Evolutionary conservation across 2,329 filamentous ascomycete genomes (phyloP).

Genomic region (Aurifilum marmelostoma): DNA sequence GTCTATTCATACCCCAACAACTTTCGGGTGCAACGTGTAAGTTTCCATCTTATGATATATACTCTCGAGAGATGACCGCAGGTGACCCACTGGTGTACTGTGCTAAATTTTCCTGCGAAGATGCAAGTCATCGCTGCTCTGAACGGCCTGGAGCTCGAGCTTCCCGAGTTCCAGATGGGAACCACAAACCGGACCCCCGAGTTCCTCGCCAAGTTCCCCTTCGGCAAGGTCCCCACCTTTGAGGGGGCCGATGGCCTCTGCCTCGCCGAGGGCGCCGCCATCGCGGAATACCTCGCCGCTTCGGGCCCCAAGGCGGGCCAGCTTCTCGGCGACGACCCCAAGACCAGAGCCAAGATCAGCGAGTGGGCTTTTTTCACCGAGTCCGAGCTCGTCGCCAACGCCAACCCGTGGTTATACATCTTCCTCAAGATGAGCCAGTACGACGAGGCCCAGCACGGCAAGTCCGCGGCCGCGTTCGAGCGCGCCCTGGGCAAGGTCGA

Average conservation of each 20-base stretch:
- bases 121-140: conserved; percentile 41
- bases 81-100: background rate
- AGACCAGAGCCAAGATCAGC: conserved; percentile 46
- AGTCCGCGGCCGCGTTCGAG: conserved; percentile 30
- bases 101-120: conserved; percentile 34
- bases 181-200: conserved; percentile 48
- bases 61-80: background rate
- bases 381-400: conserved; percentile 38
- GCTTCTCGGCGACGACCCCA: conserved; percentile 47
- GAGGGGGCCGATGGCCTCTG: conserved; percentile 51
- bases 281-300: conserved; percentile 50
- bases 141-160: conserved; percentile 44
- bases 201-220: conserved; percentile 54
- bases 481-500: conserved; percentile 40
- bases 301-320: conserved; percentile 48
- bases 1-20: conserved; percentile 44
- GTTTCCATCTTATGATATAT: conserved; percentile 24
- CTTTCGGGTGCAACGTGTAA: conserved; percentile 43
- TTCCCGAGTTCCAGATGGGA: conserved; percentile 45
- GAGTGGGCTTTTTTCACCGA: conserved; percentile 52
- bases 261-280: conserved; percentile 51
- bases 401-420: conserved; percentile 34
- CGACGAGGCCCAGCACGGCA: conserved; percentile 35
- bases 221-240: conserved; percentile 55
- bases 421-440: conserved; percentile 36